A percentile compares a stretch with the other conserved stretches of the same genome.
Conservation (phyloP, 2,329 filamentous ascomycete species). For the Cladosporium phlei region DNA sequence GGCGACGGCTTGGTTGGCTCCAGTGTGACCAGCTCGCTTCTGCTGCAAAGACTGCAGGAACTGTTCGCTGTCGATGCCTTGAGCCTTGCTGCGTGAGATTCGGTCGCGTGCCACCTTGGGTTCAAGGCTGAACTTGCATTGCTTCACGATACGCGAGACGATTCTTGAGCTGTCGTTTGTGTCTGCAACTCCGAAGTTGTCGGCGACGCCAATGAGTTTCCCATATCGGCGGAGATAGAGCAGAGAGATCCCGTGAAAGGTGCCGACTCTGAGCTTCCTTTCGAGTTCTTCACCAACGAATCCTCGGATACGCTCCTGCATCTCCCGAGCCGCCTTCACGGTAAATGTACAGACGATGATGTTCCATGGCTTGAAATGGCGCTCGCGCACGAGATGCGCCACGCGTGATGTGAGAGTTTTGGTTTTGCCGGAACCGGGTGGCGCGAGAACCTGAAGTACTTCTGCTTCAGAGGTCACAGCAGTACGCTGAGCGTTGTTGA, state of each 20-base stretch:
- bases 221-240: slow-evolving; percentile 82
- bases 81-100: slow-evolving; percentile 63
- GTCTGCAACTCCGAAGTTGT: slow-evolving; percentile 88
- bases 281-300: slow-evolving; percentile 75
- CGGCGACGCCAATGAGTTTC: slow-evolving; percentile 71
- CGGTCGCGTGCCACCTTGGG: slow-evolving; percentile 65
- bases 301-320: slow-evolving; percentile 79
- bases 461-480: slow-evolving; percentile 60
- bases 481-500: slow-evolving; percentile 60
- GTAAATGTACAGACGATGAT: slow-evolving; percentile 96
- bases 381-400: slow-evolving; percentile 74
- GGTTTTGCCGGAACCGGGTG: slow-evolving; percentile 77
- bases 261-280: slow-evolving; percentile 76
- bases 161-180: slow-evolving; percentile 74
- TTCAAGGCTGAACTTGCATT: slow-evolving; percentile 60
- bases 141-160: slow-evolving; percentile 74
- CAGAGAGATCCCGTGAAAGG: slow-evolving; percentile 88
- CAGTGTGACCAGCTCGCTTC: not conserved
- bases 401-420: slow-evolving; percentile 91
- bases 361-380: slow-evolving; percentile 72
- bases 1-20: slow-evolving; percentile 34
- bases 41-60: slow-evolving; percentile 26
- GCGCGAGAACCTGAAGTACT: slow-evolving; percentile 58
- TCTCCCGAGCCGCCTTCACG: slow-evolving; percentile 88
- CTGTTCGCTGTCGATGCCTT: slow-evolving; percentile 46